Evolutionary conservation across 345 rosid genomes (phyloP), one percentile per base, ranked within the genome.

Genomic region (Linum tenue): DNA sequence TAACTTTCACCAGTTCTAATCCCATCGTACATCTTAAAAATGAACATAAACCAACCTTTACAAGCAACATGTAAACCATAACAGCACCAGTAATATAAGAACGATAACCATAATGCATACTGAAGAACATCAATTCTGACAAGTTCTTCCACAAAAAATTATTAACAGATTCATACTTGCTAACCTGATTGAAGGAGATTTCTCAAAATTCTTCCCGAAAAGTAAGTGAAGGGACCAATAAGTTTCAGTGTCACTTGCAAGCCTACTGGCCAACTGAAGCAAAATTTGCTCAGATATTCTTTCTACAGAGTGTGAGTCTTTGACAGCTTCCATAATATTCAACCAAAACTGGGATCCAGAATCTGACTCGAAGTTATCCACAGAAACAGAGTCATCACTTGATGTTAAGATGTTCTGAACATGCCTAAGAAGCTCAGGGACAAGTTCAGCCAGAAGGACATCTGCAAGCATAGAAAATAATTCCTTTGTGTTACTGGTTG

Each of bases 221-320:
- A 90, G 68, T 60, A 81, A 67, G 95, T 97, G 86, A 63, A 88
- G 75, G 63, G 76, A 81, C 96, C 97, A 90, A 72, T 85, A 94
- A 63, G 90, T 95, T 83, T 94, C 97, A 67, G 73, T 62, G 72
- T 90, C 96, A 72, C 74, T 83, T 50, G 77, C 85, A 70, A 60
- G 66, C 66, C 80, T 83, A 68, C 69, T 73, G 75, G 77, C 83
- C 70, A 94, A 80, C 77, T 85, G 92, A 74, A 62, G 84, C 76
- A 94, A 79, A 72, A 94, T 89, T 63, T 83, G 82, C 72, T 86
- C 99, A 70, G 89, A 81, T 60, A 88, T 79, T 80, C 79, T 86
- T 83, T 94, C 97, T 39, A 86, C 76, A 55, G 95, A 83, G 81
- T 82, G 81, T n/a, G 82, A 72, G 59, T 94, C 99, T 62, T 83